Conservation (phyloP, 106 monocot genomes). For the Hemerocallis citrina region DNA sequence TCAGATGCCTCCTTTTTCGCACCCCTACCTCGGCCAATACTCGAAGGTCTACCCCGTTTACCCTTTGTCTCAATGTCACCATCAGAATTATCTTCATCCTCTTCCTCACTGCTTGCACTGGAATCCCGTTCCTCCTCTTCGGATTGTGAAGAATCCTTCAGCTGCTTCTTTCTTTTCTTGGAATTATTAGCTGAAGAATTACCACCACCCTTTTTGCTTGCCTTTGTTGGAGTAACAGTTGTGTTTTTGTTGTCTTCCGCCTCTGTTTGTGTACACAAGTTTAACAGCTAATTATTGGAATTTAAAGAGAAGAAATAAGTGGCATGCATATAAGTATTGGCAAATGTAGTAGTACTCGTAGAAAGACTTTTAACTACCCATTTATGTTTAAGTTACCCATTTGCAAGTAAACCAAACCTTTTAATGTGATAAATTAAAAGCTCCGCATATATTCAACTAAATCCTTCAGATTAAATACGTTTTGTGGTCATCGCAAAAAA, state of each 20-base stretch:
- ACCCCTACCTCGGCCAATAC: conserved; percentile 28
- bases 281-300: too few species aligned
- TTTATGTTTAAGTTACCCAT: too few species aligned
- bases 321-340: too few species aligned
- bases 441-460: too few species aligned
- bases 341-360: too few species aligned
- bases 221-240: background rate
- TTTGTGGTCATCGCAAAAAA: too few species aligned
- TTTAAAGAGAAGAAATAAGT: background rate
- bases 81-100: conserved; percentile 19
- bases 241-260: background rate
- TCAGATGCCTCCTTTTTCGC: conserved; percentile 14
- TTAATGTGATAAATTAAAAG: too few species aligned
- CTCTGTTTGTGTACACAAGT: conserved; percentile 13
- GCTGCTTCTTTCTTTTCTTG: conserved; percentile 43
- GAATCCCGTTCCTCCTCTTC: conserved; percentile 28
- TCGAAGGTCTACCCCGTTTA: conserved; percentile 28
- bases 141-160: conserved; percentile 46
- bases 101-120: conserved; percentile 25
- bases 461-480: too few species aligned
- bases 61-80: conserved; percentile 7
- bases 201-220: conserved; percentile 21
- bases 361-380: too few species aligned
- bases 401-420: too few species aligned
- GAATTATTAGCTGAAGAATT: conserved; percentile 12